phyloP scores from a whole-genome alignment of 2,329 filamentous ascomycete genomes.

The Phyllosticta capitalensis region DNA sequence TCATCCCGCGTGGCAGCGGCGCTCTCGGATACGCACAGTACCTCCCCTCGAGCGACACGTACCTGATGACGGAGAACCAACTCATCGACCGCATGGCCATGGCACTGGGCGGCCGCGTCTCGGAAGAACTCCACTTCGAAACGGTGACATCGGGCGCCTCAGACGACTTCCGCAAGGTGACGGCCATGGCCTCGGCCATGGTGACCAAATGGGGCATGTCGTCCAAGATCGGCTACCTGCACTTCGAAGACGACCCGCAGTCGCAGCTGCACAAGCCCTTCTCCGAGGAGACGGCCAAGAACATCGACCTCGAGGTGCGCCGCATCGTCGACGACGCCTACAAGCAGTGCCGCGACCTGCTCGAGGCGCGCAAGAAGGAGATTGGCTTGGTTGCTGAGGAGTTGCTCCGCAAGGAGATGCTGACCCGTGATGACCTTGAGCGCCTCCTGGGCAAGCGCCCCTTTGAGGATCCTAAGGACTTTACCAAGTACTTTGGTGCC shows the following conservation, averaged over 20 bases:
- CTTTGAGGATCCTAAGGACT: constrained; percentile 78
- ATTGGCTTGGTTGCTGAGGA: constrained; percentile 88
- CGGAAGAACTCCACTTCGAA: constrained; percentile 92
- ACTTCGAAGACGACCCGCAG: constrained; percentile 75
- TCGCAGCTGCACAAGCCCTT: constrained; percentile 89
- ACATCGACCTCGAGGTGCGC: constrained; percentile 85
- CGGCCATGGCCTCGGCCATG: constrained; percentile 91
- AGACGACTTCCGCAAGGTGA: constrained; percentile 98
- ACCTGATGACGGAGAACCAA: constrained; percentile 91
- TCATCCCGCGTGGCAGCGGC: constrained; percentile 91
- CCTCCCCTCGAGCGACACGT: constrained; percentile 81
- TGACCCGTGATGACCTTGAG: constrained; percentile 86
- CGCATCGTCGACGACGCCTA: constrained; percentile 90
- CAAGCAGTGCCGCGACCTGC: constrained; percentile 74
- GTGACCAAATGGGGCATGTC: constrained; percentile 99
- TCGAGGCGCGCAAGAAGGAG: constrained; percentile 78
- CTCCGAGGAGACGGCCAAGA: constrained; percentile 83
- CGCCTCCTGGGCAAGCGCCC: constrained; percentile 75
- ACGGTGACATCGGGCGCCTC: constrained; percentile 91
- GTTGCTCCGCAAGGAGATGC: constrained; percentile 80
- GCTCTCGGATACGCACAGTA: constrained; percentile 96
- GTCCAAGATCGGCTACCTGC: constrained; percentile 81
- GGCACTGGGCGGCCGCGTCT: constrained; percentile 91
- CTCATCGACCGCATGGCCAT: constrained; percentile 99
- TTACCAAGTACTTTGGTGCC: constrained; percentile 77